phyloP scores from a whole-genome alignment of 2,329 filamentous ascomycete species.

The Exophiala oligosperma region DNA sequence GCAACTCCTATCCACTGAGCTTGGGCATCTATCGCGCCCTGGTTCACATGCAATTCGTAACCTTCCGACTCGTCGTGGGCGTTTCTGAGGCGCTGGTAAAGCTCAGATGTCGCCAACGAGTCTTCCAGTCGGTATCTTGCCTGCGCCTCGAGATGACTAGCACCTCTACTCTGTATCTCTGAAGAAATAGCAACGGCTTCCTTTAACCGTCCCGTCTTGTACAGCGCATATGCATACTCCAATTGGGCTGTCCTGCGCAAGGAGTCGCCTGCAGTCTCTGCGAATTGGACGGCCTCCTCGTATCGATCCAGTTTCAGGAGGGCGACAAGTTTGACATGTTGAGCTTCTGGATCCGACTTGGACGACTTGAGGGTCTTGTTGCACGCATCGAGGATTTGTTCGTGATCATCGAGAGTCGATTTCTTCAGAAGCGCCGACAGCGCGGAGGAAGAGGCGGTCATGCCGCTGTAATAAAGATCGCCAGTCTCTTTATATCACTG shows the following conservation, averaged over 20 bases:
- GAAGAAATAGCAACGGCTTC: constrained; percentile 56
- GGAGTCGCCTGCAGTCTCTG: constrained; percentile 54
- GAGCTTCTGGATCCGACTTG: constrained; percentile 57
- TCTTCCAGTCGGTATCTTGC: constrained; percentile 62
- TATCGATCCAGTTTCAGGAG: constrained; percentile 64
- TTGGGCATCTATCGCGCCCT: constrained; percentile 61
- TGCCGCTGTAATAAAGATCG: constrained; percentile 11
- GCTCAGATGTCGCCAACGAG: constrained; percentile 54
- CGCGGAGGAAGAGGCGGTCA: constrained; percentile 43
- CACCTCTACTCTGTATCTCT: constrained; percentile 47
- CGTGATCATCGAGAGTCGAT: constrained; percentile 61
- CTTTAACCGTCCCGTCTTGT: constrained; percentile 58
- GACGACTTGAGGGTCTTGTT: constrained; percentile 58
- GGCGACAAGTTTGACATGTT: constrained; percentile 61
- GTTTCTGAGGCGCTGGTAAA: constrained; percentile 54
- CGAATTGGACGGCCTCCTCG: constrained; percentile 58
- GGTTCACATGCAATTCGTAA: constrained; percentile 63
- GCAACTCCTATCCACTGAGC: constrained; percentile 59
- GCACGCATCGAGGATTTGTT: constrained; percentile 60
- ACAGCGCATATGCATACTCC: constrained; percentile 64
- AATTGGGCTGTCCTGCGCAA: constrained; percentile 57
- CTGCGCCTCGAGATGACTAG: constrained; percentile 62
- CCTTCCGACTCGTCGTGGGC: constrained; percentile 50
- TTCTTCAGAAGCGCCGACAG: constrained; percentile 58
- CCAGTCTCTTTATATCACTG: background rate